phyloP scores from a whole-genome alignment of 352 stramenopile genomes.

The Thalassiosira mediterranea region DNA sequence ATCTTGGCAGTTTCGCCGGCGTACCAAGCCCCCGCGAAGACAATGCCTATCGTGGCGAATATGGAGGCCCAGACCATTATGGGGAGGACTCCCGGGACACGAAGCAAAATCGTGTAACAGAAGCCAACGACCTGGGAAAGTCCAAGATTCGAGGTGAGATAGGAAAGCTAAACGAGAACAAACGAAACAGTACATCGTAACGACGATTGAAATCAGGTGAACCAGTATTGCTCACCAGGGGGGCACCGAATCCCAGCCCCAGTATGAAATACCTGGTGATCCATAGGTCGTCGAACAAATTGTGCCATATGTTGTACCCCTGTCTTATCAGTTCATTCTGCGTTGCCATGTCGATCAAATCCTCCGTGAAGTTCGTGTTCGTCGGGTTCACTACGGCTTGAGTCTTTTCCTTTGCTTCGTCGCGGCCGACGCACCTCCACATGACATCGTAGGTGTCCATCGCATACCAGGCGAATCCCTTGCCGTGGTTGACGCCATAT shows the following conservation, averaged over 20 bases:
- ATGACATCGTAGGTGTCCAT: constrained; percentile 52
- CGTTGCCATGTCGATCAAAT: constrained; percentile 25
- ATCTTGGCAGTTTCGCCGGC: constrained; percentile 37
- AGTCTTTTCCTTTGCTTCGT: constrained; percentile 24
- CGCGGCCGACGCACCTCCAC: constrained; percentile 41
- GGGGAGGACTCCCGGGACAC: constrained; percentile 80
- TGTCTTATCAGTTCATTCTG: constrained; percentile 40
- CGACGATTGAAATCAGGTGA: no score
- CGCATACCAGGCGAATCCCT: constrained; percentile 72
- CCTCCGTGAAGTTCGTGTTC: constrained; percentile 7
- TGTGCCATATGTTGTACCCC: constrained; percentile 59
- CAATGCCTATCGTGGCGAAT: constrained; percentile 62
- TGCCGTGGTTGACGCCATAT: constrained; percentile 49
- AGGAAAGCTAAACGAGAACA: no score
- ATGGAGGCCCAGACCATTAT: constrained; percentile 83
- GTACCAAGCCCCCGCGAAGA: constrained; percentile 69
- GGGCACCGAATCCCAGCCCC: constrained; percentile 80
- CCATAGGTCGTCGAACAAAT: constrained; percentile 84
- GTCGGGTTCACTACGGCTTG: constrained; percentile 29
- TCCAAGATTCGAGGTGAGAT: no score
- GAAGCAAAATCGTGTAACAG: constrained; percentile 81
- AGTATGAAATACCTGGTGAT: constrained; percentile 76
- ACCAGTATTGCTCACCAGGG: no score
- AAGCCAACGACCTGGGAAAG: no score
- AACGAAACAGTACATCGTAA: no score